A percentile compares a stretch with the other conserved stretches of the same genome.
Evolutionary conservation across 305 asterid genomes (phyloP).

Genomic region (Solanum hybrid): DNA sequence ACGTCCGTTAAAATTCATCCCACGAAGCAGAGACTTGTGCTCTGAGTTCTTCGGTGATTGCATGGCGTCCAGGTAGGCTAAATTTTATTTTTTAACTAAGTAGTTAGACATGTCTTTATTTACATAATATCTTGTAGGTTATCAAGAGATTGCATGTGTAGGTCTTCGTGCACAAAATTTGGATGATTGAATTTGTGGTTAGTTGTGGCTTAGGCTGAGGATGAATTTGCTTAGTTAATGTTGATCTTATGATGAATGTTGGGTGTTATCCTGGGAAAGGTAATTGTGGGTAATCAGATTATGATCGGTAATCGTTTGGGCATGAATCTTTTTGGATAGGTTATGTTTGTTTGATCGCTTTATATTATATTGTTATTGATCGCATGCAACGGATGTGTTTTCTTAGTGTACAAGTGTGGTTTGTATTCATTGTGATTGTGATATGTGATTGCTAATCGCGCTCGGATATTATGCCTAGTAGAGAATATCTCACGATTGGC

Average conservation of each 20-base stretch:
- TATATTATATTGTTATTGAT: neutral
- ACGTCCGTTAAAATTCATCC: neutral
- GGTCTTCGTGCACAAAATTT: neutral
- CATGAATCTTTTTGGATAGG: neutral
- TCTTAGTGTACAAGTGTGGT: neutral
- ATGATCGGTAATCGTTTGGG: neutral
- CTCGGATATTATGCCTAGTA: neutral
- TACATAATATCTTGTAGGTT: neutral
- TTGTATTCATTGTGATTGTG: neutral
- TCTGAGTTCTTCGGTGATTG: neutral
- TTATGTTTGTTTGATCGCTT: neutral
- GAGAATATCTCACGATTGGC: neutral
- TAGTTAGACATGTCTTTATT: neutral
- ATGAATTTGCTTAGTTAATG: neutral
- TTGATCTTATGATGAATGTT: neutral
- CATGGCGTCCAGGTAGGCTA: neutral
- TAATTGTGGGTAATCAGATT: neutral
- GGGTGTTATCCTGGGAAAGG: neutral
- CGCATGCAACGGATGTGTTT: neutral
- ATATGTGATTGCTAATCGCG: neutral
- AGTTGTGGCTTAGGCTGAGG: neutral
- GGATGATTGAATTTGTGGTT: neutral
- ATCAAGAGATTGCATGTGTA: neutral
- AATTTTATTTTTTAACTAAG: no score
- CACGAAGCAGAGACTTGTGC: neutral